Conservation (phyloP, 805 yeast species). For the Saccharomycopsis sp. region DNA sequence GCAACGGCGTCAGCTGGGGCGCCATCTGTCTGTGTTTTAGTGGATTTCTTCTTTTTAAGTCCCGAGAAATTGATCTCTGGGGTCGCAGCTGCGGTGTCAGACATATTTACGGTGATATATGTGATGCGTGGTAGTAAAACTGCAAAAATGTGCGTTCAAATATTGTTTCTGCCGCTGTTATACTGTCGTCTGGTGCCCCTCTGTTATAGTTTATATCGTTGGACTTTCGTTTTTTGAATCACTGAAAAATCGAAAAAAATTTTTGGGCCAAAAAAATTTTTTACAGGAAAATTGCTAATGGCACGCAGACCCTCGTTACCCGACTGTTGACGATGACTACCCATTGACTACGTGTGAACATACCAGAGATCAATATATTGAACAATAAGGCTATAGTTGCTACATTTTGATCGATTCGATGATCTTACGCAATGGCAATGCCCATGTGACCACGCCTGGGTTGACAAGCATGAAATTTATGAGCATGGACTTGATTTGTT, state of each 20-base stretch:
- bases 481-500: conserved; percentile 31
- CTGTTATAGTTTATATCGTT: no score
- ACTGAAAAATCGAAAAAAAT: neutral
- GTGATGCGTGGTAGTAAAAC: neutral
- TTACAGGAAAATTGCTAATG: neutral
- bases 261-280: neutral
- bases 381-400: neutral
- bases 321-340: neutral
- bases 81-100: conserved; percentile 3
- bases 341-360: no score
- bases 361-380: no score
- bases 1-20: conserved; percentile 34
- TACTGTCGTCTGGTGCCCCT: no score
- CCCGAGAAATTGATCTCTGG: conserved; percentile 6
- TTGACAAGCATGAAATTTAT: conserved; percentile 51
- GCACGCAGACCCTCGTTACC: neutral
- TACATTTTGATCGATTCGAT: conserved; percentile 28
- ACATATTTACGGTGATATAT: neutral
- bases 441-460: conserved; percentile 57
- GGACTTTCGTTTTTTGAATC: neutral
- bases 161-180: neutral
- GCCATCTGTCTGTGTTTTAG: conserved; percentile 33
- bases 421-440: conserved; percentile 56
- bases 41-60: conserved; percentile 12
- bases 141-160: neutral